These are phyloP conservation scores for Annulohypoxylon truncatum DNA, from an alignment of 2,329 filamentous ascomycete species.

Conservation along the genomic window DNA sequence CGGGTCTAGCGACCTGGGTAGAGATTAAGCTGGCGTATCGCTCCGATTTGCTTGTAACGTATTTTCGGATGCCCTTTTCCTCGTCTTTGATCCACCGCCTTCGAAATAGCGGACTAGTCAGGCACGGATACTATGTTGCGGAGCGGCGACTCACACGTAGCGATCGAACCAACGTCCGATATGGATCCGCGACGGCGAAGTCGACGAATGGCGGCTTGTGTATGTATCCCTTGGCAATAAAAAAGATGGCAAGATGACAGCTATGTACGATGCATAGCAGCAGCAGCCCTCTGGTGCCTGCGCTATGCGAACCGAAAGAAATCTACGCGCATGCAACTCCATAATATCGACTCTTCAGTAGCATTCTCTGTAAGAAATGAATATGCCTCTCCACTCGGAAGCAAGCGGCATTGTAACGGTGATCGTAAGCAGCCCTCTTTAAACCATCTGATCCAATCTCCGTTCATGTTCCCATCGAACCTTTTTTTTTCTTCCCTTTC, in stretches of 20 bases:
- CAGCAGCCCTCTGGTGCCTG: conserved; percentile 32
- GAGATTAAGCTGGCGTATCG: conserved; percentile 28
- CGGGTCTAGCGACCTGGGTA: conserved; percentile 28
- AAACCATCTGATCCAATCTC: conserved; percentile 31
- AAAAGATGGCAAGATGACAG: conserved; percentile 7
- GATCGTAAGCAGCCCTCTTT: conserved; percentile 33
- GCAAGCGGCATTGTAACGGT: conserved; percentile 32
- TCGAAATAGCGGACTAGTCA: conserved; percentile 22
- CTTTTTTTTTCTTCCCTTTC: neutral
- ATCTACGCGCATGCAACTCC: conserved; percentile 32
- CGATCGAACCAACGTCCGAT: conserved; percentile 27
- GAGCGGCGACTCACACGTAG: conserved; percentile 28
- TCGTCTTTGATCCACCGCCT: conserved; percentile 10
- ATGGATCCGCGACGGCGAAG: conserved; percentile 15
- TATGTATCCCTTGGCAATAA: conserved; percentile 17
- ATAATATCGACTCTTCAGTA: conserved; percentile 35
- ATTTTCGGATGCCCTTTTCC: conserved; percentile 6
- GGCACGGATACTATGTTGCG: conserved; percentile 25
- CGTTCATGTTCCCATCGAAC: conserved; percentile 23
- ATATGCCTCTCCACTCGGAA: conserved; percentile 40
- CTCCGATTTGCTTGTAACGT: conserved; percentile 36
- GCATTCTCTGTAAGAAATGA: conserved; percentile 37
- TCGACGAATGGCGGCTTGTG: conserved; percentile 21
- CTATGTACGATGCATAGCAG: conserved; percentile 29
- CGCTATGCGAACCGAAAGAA: conserved; percentile 38